Evolutionary conservation across 2,329 filamentous ascomycete species (phyloP).

Genomic region (Ascocoryne sarcoides): DNA sequence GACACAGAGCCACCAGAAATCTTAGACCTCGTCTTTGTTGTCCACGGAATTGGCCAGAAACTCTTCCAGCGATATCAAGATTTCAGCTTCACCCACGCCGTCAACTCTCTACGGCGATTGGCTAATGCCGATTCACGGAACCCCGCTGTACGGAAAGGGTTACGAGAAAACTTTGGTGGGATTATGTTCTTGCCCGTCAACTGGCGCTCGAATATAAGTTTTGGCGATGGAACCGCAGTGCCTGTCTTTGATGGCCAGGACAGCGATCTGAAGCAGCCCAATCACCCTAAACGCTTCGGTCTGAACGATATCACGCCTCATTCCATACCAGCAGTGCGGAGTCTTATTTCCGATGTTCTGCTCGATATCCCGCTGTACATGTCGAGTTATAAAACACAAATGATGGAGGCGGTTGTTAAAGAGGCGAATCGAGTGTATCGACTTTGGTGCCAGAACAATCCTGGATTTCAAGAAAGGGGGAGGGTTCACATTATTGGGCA

Average conservation of each 20-base stretch:
- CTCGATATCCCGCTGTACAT: slow-evolving; percentile 97
- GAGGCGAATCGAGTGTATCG: slow-evolving; percentile 95
- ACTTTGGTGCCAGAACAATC: slow-evolving; percentile 90
- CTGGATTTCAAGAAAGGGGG: slow-evolving; percentile 69
- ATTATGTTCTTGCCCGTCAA: slow-evolving; percentile 94
- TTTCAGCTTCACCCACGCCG: slow-evolving; percentile 93
- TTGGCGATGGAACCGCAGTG: slow-evolving; percentile 76
- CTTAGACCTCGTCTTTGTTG: slow-evolving; percentile 81
- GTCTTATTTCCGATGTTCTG: slow-evolving; percentile 95
- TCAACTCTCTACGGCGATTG: slow-evolving; percentile 79
- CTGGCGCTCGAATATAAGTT: slow-evolving; percentile 80
- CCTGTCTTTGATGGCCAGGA: slow-evolving; percentile 46
- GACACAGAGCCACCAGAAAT: slow-evolving; percentile 60
- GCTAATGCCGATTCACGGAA: slow-evolving; percentile 77
- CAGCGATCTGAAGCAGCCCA: slow-evolving; percentile 44
- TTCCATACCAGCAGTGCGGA: slow-evolving; percentile 84
- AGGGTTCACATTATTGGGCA: slow-evolving; percentile 89
- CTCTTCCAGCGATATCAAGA: slow-evolving; percentile 90
- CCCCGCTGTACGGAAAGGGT: slow-evolving; percentile 62
- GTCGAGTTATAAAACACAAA: slow-evolving; percentile 89
- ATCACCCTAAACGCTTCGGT: slow-evolving; percentile 47
- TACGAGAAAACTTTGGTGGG: slow-evolving; percentile 71
- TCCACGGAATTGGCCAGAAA: slow-evolving; percentile 95
- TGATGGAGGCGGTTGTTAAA: slow-evolving; percentile 78
- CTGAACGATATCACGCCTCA: slow-evolving; percentile 88